Base-by-base conservation (phyloP, 2,329 filamentous ascomycete species). In the Diaporthe destruens region DNA sequence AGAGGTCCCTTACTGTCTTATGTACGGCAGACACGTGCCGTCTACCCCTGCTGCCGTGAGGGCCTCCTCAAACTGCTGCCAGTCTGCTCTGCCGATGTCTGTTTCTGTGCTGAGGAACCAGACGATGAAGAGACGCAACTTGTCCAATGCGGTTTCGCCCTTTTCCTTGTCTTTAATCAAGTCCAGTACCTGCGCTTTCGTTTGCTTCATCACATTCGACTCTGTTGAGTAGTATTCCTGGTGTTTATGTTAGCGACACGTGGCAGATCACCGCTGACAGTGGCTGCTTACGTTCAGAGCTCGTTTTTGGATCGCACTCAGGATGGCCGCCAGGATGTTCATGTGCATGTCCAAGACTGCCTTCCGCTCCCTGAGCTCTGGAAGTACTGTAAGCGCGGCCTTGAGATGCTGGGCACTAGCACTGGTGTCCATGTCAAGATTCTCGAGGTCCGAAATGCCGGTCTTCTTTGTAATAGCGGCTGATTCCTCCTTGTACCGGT, bases 321-420 rank as follows among this genome's bases (percentile, higher is more conserved):
- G 74, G 16, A 84, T 76, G 4, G 91, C 90, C n/a, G 92, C 93
- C 6, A 93, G 87, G 72, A 96, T 95, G 78, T 94, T 95, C 96
- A 99, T 99, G 81, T 99, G 96, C 93, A 98, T 98, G 80, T 98
- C 96, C 6, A 99, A 88, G 25, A 92, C 89, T n/a, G 92, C 91
- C 81, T 99, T 99, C 73, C 96, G 91, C 82, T 98, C 96, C 75
- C 95, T 89, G 76, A 99, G 87, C 81, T 98, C 96, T 0, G 96
- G 97, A 18, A 99, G 86, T 29, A 98, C 85, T 0, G 96, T 97
- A 77, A 99, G 98, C 16, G 96, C 97, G 4, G 95, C 94, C 83
- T 98, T 99, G 57, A 99, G 88, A 81, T 99, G 96, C 78, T 97
- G 94, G 20, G 96, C 95, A 72, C 94, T 97, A 51, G 94, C 92